phyloP scores from a whole-genome alignment of 345 rosid species.

The Rhizophora mangle region DNA sequence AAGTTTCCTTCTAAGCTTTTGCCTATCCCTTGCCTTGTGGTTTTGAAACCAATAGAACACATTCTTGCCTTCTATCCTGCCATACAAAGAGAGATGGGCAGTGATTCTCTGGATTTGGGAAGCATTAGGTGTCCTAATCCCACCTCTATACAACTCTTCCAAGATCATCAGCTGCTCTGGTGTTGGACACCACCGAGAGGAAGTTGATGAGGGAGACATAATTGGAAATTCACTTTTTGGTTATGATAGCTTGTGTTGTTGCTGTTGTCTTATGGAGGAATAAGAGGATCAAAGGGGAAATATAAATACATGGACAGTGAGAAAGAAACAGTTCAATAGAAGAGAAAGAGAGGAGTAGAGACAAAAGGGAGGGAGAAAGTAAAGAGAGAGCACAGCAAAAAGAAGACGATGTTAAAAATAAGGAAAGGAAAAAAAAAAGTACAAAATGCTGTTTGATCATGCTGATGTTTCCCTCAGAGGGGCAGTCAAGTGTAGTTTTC shows the following conservation, averaged over 20 bases:
- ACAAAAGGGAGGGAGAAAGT: slow-evolving; percentile 5
- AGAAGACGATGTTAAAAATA: slow-evolving; percentile 13
- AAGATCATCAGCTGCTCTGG: slow-evolving; percentile 91
- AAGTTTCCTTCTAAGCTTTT: slow-evolving; percentile 72
- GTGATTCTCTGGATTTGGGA: slow-evolving; percentile 85
- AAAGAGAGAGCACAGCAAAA: slow-evolving; percentile 22
- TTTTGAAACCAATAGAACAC: slow-evolving; percentile 98
- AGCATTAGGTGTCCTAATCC: slow-evolving; percentile 78
- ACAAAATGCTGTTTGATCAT: slow-evolving; percentile 32
- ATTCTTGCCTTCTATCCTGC: slow-evolving; percentile 87
- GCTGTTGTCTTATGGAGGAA: neutral
- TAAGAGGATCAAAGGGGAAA: neutral
- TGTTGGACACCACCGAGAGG: slow-evolving; percentile 96
- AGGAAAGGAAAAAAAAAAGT: slow-evolving; percentile 21
- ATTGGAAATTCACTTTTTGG: neutral
- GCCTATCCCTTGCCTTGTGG: slow-evolving; percentile 94
- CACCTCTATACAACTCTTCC: slow-evolving; percentile 79
- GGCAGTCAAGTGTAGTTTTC: slow-evolving; percentile 43
- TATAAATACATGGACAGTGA: neutral
- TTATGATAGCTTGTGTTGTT: neutral
- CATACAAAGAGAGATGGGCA: slow-evolving; percentile 65
- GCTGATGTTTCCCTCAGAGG: slow-evolving; percentile 46
- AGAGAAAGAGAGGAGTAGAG: slow-evolving; percentile 1
- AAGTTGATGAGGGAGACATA: slow-evolving; percentile 65
- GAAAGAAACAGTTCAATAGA: neutral